Evolutionary conservation across 768 basidiomycete species (phyloP), one percentile per base, ranked within the genome.

Genomic region (Pluteus cervinus): DNA sequence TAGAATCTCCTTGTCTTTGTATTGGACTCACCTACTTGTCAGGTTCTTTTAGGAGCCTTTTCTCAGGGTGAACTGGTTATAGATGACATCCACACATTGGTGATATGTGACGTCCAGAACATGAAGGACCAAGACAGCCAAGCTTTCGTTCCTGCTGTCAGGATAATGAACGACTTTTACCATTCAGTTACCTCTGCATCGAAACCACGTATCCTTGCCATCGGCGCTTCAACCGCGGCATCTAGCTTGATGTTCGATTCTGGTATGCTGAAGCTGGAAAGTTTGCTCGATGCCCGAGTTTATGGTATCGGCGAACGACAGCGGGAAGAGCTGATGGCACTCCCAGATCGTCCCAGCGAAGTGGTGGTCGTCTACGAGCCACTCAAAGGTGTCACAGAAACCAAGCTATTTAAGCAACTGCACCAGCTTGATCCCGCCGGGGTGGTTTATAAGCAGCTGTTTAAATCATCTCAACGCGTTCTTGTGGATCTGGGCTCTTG

Each of bases 401-500:
- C 68, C 28, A 53, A 53, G 24, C 55, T 83, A 24, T 62, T 67
- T 36, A 66, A 68, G 40, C 58, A 68, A 29, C 58, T 85, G 33
- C 69, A 60, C 32, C 57, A 58, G 33, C 50, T 76, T 11, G 66
- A 75, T 52, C 58, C 59, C 4, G 55, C 53, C 17, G 66, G 66
- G 33, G 33, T 48, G 5, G 43, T 66, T 21, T 66, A 66, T 41
- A 55, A 46, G 29, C 62, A 59, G 24, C 55, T 75, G 28, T 74
- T 77, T 50, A 60, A 52, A 29, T 61, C 67, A 18, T 73, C 79
- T 8, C 66, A 62, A 14, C 53, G 58, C 46, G 68, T 68, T 14
- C 55, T 72, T 24, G 50, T 55, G 18, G 75, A 84, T 49, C 51
- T 88, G 21, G 86, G 86, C 5, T 46, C 69, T 24, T 86, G 80